Evolutionary conservation across 495 filamentous ascomycete genomes (phyloP).

Genomic region (Neurospora sp.): DNA sequence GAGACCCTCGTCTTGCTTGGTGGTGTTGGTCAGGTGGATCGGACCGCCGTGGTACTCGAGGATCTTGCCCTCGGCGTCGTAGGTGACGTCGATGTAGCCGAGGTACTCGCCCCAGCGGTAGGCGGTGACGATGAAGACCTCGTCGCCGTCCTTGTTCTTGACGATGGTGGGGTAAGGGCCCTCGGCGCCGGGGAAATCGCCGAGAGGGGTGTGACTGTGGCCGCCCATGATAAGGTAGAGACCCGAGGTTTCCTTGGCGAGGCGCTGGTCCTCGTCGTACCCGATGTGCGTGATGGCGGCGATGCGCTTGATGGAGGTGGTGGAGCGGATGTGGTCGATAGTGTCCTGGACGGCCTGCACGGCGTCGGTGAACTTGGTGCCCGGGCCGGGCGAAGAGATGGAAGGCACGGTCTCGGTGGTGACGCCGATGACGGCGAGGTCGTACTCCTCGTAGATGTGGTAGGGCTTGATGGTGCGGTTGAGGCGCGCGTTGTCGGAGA

Average conservation of each 20-base stretch:
- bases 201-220: conserved; percentile 50
- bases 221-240: conserved; percentile 49
- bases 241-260: conserved; percentile 40
- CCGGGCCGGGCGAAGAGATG: conserved; percentile 40
- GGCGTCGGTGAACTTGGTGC: conserved; percentile 42
- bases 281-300: conserved; percentile 51
- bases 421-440: conserved; percentile 47
- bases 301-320: conserved; percentile 42
- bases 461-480: conserved; percentile 47
- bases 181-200: conserved; percentile 35
- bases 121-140: conserved; percentile 51
- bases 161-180: conserved; percentile 49
- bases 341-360: conserved; percentile 41
- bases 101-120: conserved; percentile 53
- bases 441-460: conserved; percentile 43
- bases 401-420: conserved; percentile 44
- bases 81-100: conserved; percentile 49
- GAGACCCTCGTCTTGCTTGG: conserved; percentile 38
- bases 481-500: conserved; percentile 38
- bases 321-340: conserved; percentile 39
- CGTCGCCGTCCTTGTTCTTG: conserved; percentile 45
- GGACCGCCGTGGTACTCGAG: conserved; percentile 46
- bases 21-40: conserved; percentile 46
- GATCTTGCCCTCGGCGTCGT: conserved; percentile 40
- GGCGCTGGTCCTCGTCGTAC: conserved; percentile 44